Evolutionary conservation across 2,329 filamentous ascomycete species (phyloP).

Genomic region (Metarhizium anisopliae): DNA sequence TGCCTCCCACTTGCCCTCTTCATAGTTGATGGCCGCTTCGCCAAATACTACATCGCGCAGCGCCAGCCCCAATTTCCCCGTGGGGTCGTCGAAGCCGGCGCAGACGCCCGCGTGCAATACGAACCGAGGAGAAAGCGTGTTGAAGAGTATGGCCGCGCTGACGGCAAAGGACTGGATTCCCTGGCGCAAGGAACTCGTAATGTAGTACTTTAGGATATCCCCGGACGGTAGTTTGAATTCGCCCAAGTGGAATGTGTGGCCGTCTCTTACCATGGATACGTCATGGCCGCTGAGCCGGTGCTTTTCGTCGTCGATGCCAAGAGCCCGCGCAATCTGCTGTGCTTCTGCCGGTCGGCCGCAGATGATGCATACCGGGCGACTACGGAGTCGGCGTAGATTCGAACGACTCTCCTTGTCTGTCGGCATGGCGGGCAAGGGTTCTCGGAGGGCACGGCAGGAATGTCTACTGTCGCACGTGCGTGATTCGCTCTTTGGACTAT

Average conservation of each 20-base stretch:
- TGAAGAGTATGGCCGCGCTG: neutral
- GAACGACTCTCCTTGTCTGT: neutral
- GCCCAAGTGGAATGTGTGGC: neutral
- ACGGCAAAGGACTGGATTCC: neutral
- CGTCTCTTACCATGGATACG: neutral
- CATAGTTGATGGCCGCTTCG: neutral
- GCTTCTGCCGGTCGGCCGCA: neutral
- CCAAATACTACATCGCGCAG: neutral
- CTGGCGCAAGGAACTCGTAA: neutral
- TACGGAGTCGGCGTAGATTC: neutral
- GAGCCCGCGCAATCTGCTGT: neutral
- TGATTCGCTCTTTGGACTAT: neutral
- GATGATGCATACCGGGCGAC: neutral
- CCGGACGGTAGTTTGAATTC: neutral
- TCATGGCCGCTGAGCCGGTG: neutral
- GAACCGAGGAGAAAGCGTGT: neutral
- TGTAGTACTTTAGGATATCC: neutral
- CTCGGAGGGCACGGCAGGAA: neutral
- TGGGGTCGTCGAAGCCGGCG: neutral
- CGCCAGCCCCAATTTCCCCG: neutral
- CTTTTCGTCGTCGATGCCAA: neutral
- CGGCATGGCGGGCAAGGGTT: neutral
- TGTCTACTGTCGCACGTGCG: neutral
- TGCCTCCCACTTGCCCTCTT: neutral
- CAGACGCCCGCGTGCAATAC: neutral